Evolutionary conservation across 257 asterid species (phyloP), one percentile per base, ranked within the genome.

Genomic region (Solanum ahanhuiri): DNA sequence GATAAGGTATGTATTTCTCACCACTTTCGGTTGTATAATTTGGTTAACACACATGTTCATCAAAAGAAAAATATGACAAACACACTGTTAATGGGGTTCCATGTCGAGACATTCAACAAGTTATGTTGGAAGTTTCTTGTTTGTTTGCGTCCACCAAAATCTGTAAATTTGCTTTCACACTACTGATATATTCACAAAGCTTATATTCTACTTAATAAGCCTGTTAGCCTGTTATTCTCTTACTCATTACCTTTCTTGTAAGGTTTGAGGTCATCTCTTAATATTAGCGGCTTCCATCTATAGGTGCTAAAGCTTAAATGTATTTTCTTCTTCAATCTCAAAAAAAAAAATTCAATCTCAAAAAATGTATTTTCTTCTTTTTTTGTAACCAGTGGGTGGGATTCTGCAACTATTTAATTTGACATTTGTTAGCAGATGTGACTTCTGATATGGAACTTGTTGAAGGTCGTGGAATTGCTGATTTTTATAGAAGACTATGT

Each of bases 1-100:
- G 93, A 91, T 84, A 97, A 97, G 98, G 99, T 97, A 91, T 69
- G 93, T 22, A 33, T 77, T 82, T 31, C 57, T 72, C 73, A 35
- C 77, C 39, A 73, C 84, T 81, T 77, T 60, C 37, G n/a, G 33
- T 77, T 84, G 58, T 82, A 12, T 30, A n/a, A 45, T 67, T 51
- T 33, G 45, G 45, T 45, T 66, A 18, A 41, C n/a, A 25, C 67
- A 81, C 58, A 81, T 15, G 39, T 77, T 77, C 39, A 25, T 48
- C 43, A 28, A 30, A 48, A 81, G 67, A 45, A 39, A 45, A 39
- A n/a, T 37, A 75, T 22, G 31, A 30, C 31, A 6, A 23, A 39
- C 34, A 39, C 82, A 23, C 81, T 35, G 3, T 22, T 75, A 75
- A 39, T 11, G 34, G 57, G 54, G 12, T 39, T 39, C 58, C 82